Conservation (phyloP, 1,284 basidiomycete species). For the Bjerkandera adusta region DNA sequence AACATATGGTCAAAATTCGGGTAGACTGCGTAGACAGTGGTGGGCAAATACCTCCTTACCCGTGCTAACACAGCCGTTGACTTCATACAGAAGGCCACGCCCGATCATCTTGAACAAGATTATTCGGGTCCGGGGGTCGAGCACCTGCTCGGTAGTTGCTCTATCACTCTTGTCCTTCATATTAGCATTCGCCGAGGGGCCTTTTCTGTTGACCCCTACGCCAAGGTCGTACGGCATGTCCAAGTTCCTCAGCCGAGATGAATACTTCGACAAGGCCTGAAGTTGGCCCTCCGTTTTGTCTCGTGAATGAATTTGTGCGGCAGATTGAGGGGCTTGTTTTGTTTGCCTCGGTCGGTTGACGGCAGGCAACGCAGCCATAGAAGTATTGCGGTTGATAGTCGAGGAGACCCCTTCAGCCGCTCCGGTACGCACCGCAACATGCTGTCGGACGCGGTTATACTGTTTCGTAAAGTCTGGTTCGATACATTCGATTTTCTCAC, state of each 20-base stretch:
- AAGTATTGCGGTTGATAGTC: slow-evolving; percentile 41
- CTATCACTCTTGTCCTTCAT: slow-evolving; percentile 92
- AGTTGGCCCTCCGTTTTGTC: slow-evolving; percentile 68
- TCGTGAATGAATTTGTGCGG: slow-evolving; percentile 28
- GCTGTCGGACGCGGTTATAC: slow-evolving; percentile 89
- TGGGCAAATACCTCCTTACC: slow-evolving; percentile 88
- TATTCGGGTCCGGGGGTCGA: slow-evolving; percentile 87
- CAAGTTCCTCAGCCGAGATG: slow-evolving; percentile 65
- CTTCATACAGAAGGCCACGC: slow-evolving; percentile 78
- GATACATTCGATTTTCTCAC: slow-evolving; percentile 18
- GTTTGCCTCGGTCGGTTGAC: slow-evolving; percentile 61
- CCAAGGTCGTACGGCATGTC: slow-evolving; percentile 76
- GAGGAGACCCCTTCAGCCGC: slow-evolving; percentile 56
- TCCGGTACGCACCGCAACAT: slow-evolving; percentile 73
- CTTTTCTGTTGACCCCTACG: slow-evolving; percentile 85
- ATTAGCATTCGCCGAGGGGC: slow-evolving; percentile 81
- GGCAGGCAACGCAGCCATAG: slow-evolving; percentile 66
- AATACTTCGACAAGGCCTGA: slow-evolving; percentile 67
- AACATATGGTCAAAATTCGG: not conserved
- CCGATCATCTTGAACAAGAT: slow-evolving; percentile 95
- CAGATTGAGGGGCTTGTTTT: slow-evolving; percentile 9
- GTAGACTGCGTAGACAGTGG: too few relatives aligned
- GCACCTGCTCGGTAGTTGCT: slow-evolving; percentile 92
- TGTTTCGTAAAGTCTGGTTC: slow-evolving; percentile 91
- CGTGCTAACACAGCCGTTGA: slow-evolving; percentile 93